Evolutionary conservation across 441 rosid species (phyloP).

Genomic region (Eutrema salsugineum): DNA sequence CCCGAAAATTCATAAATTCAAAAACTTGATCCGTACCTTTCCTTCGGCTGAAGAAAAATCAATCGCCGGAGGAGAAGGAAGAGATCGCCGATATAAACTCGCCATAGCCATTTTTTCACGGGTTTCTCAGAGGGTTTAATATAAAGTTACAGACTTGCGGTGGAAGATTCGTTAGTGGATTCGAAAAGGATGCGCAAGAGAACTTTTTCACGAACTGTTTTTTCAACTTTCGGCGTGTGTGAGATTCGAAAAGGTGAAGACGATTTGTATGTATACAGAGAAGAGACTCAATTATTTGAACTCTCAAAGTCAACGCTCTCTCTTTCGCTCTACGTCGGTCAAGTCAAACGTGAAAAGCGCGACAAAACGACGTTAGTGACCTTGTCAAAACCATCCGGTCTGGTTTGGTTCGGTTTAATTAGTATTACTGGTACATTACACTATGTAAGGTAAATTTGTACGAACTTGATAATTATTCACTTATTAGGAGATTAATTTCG

Average conservation of each 20-base stretch:
- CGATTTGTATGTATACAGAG: background rate
- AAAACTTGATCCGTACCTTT: conserved; percentile 42
- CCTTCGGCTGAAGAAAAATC: conserved; percentile 90
- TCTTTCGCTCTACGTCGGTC: background rate
- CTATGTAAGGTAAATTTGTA: background rate
- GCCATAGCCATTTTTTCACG: conserved; percentile 59
- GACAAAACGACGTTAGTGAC: background rate
- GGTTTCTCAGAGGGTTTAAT: background rate
- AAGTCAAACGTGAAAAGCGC: conserved; percentile 8
- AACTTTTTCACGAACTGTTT: background rate
- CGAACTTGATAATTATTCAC: background rate
- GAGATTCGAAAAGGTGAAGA: conserved; percentile 10
- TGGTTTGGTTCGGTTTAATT: background rate
- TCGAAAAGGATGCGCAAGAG: background rate
- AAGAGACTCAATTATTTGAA: background rate
- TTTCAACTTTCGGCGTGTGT: conserved; percentile 6
- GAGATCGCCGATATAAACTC: conserved; percentile 71
- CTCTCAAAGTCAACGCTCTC: conserved; percentile 5
- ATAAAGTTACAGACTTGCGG: background rate
- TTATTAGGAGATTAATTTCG: background rate
- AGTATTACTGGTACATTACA: background rate
- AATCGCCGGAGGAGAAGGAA: conserved; percentile 86
- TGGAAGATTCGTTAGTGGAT: background rate
- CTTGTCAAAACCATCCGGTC: background rate
- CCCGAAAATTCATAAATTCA: background rate